Conservation (phyloP, 139 green algal genomes). For the Parachlorella kessleri region DNA sequence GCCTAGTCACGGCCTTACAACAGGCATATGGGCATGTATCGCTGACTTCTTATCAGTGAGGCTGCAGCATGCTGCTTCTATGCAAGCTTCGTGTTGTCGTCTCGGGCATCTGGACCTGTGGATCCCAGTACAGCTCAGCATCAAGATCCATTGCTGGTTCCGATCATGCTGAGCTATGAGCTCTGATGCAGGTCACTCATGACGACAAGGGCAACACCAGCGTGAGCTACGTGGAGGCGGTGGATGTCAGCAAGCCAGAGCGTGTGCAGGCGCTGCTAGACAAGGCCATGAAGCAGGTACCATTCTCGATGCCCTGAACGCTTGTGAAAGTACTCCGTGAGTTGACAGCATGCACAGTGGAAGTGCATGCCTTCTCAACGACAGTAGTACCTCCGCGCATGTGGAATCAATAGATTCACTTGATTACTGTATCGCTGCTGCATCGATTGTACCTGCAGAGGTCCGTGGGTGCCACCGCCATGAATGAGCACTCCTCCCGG, state of each 20-base stretch:
- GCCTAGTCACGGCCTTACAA: too few relatives aligned
- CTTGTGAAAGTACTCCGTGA: neutral
- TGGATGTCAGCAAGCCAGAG: slow-evolving; percentile 23
- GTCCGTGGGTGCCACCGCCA: slow-evolving; percentile 73
- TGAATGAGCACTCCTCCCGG: slow-evolving; percentile 87
- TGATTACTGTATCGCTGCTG: too few relatives aligned
- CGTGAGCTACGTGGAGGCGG: slow-evolving; percentile 32
- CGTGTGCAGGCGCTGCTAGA: slow-evolving; percentile 30
- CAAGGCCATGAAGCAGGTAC: slow-evolving; percentile 25
- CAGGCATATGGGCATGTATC: too few relatives aligned
- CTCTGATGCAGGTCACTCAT: slow-evolving; percentile 7
- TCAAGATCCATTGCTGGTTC: neutral
- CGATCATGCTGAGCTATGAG: neutral
- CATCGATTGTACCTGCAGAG: slow-evolving; percentile 7
- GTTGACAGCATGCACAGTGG: too few relatives aligned
- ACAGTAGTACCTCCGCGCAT: too few relatives aligned
- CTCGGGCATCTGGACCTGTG: too few relatives aligned
- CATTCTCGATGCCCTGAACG: neutral
- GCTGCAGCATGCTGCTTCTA: too few relatives aligned
- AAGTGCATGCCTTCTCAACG: too few relatives aligned
- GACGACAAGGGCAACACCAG: slow-evolving; percentile 27
- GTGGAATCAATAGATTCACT: too few relatives aligned
- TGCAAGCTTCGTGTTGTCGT: too few relatives aligned
- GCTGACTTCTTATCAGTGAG: too few relatives aligned
- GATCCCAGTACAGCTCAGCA: too few relatives aligned